Conservation (phyloP, 441 rosid species). For the Populus hybrid region DNA sequence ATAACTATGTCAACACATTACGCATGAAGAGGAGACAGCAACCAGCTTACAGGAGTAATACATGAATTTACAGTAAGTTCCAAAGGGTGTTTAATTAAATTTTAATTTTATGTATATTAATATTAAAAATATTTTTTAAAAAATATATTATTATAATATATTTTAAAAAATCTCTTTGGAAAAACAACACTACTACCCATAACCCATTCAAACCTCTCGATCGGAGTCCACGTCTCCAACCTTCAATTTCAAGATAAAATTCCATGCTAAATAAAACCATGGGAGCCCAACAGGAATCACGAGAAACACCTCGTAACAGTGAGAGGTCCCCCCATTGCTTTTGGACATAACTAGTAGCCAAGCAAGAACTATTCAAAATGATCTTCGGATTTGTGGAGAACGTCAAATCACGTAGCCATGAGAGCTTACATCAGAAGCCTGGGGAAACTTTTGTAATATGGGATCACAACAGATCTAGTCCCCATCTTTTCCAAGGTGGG, state of each 20-base stretch:
- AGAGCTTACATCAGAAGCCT: conserved; percentile 2
- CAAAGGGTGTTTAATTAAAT: too few relatives aligned
- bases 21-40: too few relatives aligned
- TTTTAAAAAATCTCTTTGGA: too few relatives aligned
- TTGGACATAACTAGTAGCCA: not conserved
- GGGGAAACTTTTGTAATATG: not conserved
- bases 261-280: not conserved
- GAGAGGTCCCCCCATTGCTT: not conserved
- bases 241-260: not conserved
- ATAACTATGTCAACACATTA: too few relatives aligned
- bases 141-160: too few relatives aligned
- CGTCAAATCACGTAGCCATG: conserved; percentile 7
- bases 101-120: too few relatives aligned
- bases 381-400: not conserved
- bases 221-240: too few relatives aligned
- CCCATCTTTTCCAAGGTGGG: not conserved
- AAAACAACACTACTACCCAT: too few relatives aligned
- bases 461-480: not conserved
- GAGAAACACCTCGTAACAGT: not conserved
- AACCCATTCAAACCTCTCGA: too few relatives aligned
- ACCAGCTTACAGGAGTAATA: too few relatives aligned
- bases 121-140: too few relatives aligned
- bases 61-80: too few relatives aligned
- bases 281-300: not conserved
- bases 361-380: not conserved